Evolutionary conservation across 371 early-diverging fungal species (phyloP), one percentile per base, ranked within the genome.

Genomic region (Batkoa obscura): DNA sequence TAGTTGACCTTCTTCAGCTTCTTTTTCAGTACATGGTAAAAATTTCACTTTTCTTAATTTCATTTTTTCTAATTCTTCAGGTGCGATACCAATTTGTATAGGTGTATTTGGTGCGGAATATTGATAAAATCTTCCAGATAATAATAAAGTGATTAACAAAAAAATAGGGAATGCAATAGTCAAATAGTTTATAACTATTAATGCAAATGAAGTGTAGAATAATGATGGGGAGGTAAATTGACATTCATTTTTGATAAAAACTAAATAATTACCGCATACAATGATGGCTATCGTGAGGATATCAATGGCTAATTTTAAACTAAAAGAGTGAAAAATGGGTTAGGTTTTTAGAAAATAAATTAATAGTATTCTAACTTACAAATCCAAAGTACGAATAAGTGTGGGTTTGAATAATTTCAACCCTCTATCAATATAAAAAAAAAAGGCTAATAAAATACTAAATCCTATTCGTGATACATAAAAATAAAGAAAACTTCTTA

Each of bases 231-330:
- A 45, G 45, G 45, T 45, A n/a, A 45, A 45, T 23, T 45, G 45
- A 23, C 45, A 45, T n/a, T 45, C 45, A 23, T 45, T 45, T 23
- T 45, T 45, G 45, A 45, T 45, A n/a, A 45, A 45, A n/a, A 45
- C 45, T 4, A 45, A n/a, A 23, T 45, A 45, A n/a, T 45, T 45
- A 3, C 45, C 45, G 17, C 15, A 12, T 45, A 45, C 45, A 4
- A 45, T n/a, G 15, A 45, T 45, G 3, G 15, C 45, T 45, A 45
- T 45, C 4, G 45, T 45, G 10, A 45, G 10, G 3, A 45, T 45
- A 45, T 45, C 45, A n/a, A 23, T 45, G 17, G 15, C 10, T n/a
- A 45, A n/a, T n/a, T 23, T 12, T 8, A 45, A 4, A 9, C 45
- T 45, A 45, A 4, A 45, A 15, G 17, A 45, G 3, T 15, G 45